Percentiles rank a stretch among this genome's conserved stretches.
These are phyloP conservation scores for Cyberlindnera nakhonratchasimensis DNA, from an alignment of 805 yeast genomes.

Conservation along the genomic window DNA sequence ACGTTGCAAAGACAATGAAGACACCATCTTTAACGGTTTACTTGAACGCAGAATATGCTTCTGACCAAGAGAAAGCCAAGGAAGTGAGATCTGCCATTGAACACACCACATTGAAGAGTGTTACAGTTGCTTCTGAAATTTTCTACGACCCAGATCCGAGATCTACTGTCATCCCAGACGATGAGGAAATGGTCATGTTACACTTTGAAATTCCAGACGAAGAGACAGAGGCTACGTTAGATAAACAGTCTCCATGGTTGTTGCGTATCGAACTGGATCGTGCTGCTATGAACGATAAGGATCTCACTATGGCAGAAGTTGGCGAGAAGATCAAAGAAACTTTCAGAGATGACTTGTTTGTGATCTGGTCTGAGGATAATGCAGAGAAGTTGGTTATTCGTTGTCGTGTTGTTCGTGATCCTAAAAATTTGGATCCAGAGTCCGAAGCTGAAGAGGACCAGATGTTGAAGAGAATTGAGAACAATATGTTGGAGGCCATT, in stretches of 20 bases:
- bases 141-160: conserved; percentile 98
- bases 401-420: conserved; percentile 97
- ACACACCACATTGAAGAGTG: conserved; percentile 91
- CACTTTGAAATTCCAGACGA: conserved; percentile 98
- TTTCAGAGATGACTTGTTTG: conserved; percentile 92
- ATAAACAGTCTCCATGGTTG: conserved; percentile 97
- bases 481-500: conserved; percentile 92
- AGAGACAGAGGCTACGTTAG: conserved; percentile 89
- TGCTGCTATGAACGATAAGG: conserved; percentile 98
- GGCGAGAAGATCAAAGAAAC: conserved; percentile 92
- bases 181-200: conserved; percentile 94
- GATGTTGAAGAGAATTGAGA: conserved; percentile 89
- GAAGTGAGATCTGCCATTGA: conserved; percentile 95
- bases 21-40: conserved; percentile 99
- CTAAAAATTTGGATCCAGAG: conserved; percentile 88
- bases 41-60: conserved; percentile 71
- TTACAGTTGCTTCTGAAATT: conserved; percentile 95
- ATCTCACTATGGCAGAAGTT: conserved; percentile 96
- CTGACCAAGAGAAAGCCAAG: conserved; percentile 91
- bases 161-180: conserved; percentile 94
- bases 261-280: conserved; percentile 95
- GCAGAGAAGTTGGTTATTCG: conserved; percentile 95
- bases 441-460: conserved; percentile 96
- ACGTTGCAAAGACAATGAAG: conserved; percentile 96
- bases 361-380: conserved; percentile 98